Conservation (phyloP, 2,329 filamentous ascomycete species). For the Golovinomyces cichoracearum region DNA sequence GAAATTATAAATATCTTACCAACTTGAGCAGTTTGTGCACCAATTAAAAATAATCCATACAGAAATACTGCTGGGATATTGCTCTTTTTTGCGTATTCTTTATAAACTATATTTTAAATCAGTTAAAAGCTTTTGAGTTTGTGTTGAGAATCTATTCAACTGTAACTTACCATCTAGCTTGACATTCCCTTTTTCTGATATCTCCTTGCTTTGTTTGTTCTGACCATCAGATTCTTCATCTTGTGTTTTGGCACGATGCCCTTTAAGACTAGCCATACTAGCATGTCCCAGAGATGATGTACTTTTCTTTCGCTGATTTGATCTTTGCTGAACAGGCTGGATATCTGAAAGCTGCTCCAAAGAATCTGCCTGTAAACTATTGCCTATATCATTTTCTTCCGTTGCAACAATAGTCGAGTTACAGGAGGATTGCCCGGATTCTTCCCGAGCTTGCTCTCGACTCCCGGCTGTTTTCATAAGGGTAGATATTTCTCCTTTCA, state of each 20-base stretch:
- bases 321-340: constrained; percentile 28
- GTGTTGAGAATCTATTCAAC: neutral
- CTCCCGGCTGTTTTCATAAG: constrained; percentile 52
- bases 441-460: constrained; percentile 21
- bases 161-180: constrained; percentile 44
- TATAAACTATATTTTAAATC: constrained; percentile 34
- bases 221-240: constrained; percentile 58
- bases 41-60: constrained; percentile 52
- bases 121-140: constrained; percentile 5
- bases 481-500: constrained; percentile 72
- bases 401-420: constrained; percentile 33
- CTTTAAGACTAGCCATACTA: constrained; percentile 71
- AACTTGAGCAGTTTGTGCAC: constrained; percentile 59
- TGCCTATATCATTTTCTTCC: constrained; percentile 25
- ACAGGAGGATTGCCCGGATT: constrained; percentile 22
- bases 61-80: constrained; percentile 62
- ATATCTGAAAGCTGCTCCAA: constrained; percentile 55
- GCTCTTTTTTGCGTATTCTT: constrained; percentile 82
- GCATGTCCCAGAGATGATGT: constrained; percentile 64
- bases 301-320: constrained; percentile 39
- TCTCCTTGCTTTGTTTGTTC: constrained; percentile 68
- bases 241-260: constrained; percentile 54
- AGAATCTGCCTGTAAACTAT: constrained; percentile 41
- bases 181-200: constrained; percentile 81
- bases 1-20: constrained; percentile 21